Conservation (phyloP, 139 green algal species). For the Asterochloris sp. region DNA sequence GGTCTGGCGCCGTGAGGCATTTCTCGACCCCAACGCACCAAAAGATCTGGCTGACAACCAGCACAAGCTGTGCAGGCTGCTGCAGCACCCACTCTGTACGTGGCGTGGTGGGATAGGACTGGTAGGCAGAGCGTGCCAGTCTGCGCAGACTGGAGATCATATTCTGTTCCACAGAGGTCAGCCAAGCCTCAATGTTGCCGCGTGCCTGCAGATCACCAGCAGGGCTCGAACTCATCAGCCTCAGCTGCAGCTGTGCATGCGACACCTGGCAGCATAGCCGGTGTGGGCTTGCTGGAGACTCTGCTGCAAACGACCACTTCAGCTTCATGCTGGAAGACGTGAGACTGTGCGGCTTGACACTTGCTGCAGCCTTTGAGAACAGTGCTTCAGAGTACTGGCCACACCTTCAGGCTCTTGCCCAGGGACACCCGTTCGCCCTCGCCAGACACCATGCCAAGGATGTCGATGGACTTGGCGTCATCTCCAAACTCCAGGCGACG, state of each 20-base stretch:
- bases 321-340: no score
- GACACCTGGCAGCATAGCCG: no score
- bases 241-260: no score
- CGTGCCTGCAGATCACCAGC: constrained; percentile 61
- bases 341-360: no score
- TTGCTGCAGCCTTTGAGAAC: no score
- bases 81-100: constrained; percentile 72
- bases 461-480: constrained; percentile 72
- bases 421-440: constrained; percentile 77
- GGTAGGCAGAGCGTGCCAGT: constrained; percentile 53
- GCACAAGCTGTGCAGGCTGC: constrained; percentile 79
- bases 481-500: constrained; percentile 75
- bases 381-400: no score
- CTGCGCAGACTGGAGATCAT: constrained; percentile 65
- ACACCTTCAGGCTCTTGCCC: constrained; percentile 58
- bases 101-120: constrained; percentile 52
- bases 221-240: no score
- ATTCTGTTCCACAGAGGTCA: constrained; percentile 63
- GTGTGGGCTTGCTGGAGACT: no score
- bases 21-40: constrained; percentile 71
- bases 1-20: constrained; percentile 27
- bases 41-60: constrained; percentile 70
- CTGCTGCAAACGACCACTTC: no score
- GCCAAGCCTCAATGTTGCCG: constrained; percentile 82
- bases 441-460: constrained; percentile 73